A percentile compares a stretch with the other conserved stretches of the same genome.
These are phyloP conservation scores for Straminergon stramineum DNA, from an alignment of 225 moss, liverwort and hornwort species.

Conservation along the genomic window DNA sequence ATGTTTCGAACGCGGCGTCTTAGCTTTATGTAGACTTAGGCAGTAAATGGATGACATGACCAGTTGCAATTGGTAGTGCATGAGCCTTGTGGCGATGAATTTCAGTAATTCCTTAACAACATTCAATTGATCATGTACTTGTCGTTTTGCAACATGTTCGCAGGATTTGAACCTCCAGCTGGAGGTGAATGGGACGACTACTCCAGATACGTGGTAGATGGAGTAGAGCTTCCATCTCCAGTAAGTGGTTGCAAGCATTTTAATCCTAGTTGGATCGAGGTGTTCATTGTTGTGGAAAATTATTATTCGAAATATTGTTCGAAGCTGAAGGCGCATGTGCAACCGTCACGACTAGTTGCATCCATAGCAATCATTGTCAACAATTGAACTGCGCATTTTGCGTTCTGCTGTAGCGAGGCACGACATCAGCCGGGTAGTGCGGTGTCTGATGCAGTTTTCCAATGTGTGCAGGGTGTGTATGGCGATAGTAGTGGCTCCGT, in stretches of 20 bases:
- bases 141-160: not conserved
- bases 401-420: not conserved
- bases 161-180: conserved; percentile 56
- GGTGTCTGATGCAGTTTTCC: not conserved
- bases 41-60: not conserved
- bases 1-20: not conserved
- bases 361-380: not conserved
- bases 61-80: not conserved
- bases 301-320: not conserved
- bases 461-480: conserved; percentile 56
- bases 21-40: not conserved
- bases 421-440: not conserved
- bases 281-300: not conserved
- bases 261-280: not conserved
- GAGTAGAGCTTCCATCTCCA: conserved; percentile 67
- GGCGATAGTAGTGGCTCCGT: conserved; percentile 65
- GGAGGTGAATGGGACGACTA: conserved; percentile 92
- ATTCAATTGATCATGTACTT: not conserved
- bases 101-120: not conserved
- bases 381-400: not conserved
- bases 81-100: not conserved
- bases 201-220: conserved; percentile 63
- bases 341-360: not conserved
- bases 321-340: not conserved
- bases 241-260: conserved; percentile 24